phyloP scores from a whole-genome alignment of 768 basidiomycete species.

The Mycena haematopus region DNA sequence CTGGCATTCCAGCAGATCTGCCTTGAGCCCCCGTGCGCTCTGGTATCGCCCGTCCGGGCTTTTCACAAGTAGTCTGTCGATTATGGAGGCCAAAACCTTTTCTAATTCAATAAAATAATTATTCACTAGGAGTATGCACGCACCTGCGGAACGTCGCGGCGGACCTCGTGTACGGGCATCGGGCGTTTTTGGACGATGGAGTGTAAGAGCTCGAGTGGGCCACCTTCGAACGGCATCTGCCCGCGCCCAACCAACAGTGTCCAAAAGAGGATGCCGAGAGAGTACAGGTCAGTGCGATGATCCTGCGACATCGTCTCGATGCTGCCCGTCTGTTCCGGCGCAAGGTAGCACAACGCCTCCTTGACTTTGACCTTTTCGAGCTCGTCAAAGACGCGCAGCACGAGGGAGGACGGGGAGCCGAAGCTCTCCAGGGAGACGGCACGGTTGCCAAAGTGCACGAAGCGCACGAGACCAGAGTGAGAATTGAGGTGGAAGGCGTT shows the following conservation, averaged over 20 bases:
- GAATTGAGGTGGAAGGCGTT: conserved; percentile 79
- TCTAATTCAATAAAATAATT: background rate
- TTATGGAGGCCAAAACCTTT: conserved; percentile 58
- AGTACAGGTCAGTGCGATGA: conserved; percentile 77
- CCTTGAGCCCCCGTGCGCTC: conserved; percentile 72
- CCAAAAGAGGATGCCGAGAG: conserved; percentile 77
- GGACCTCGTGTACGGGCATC: conserved; percentile 77
- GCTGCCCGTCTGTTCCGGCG: conserved; percentile 79
- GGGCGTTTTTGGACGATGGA: conserved; percentile 76
- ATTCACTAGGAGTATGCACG: conserved; percentile 11
- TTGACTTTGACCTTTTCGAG: conserved; percentile 72
- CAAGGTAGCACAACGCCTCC: conserved; percentile 76
- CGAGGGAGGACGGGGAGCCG: conserved; percentile 74
- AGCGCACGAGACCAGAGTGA: conserved; percentile 70
- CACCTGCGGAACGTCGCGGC: conserved; percentile 75
- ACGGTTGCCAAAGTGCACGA: conserved; percentile 79
- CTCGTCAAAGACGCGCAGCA: conserved; percentile 66
- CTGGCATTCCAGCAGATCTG: conserved; percentile 74
- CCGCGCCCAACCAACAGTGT: conserved; percentile 75
- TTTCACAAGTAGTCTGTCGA: conserved; percentile 77
- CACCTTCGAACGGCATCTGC: conserved; percentile 67
- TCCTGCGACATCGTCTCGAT: conserved; percentile 76
- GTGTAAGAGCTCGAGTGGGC: conserved; percentile 67
- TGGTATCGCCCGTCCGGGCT: conserved; percentile 74
- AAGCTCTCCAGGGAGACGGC: conserved; percentile 73